A percentile compares a stretch with the other conserved stretches of the same genome.
These are phyloP conservation scores for Blastobotrys terrestris DNA, from an alignment of 805 yeast genomes.

Conservation along the genomic window DNA sequence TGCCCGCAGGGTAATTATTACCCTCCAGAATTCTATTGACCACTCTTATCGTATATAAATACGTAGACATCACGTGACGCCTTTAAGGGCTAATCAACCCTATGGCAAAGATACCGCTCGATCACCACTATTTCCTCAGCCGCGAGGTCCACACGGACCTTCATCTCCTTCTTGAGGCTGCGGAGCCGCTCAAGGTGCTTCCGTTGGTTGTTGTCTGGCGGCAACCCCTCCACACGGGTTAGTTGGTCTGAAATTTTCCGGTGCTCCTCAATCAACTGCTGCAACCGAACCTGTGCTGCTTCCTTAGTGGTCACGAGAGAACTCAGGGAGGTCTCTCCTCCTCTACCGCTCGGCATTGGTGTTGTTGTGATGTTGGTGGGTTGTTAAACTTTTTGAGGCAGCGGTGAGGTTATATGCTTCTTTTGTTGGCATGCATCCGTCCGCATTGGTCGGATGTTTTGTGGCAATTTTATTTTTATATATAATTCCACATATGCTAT, in stretches of 20 bases:
- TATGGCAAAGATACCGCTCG: neutral
- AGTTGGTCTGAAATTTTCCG: neutral
- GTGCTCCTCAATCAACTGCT: neutral
- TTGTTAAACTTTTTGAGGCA: neutral
- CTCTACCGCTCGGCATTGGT: neutral
- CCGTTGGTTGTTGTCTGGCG: neutral
- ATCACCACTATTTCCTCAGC: neutral
- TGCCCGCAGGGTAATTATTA: too few relatives aligned
- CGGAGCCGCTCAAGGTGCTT: neutral
- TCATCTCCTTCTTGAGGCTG: neutral
- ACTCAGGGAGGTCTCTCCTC: neutral
- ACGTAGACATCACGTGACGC: neutral
- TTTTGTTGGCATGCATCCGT: neutral
- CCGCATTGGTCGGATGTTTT: neutral
- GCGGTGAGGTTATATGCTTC: neutral
- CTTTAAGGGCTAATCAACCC: neutral
- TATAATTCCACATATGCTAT: neutral
- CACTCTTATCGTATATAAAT: too few relatives aligned
- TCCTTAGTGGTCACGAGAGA: neutral
- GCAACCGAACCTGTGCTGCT: neutral
- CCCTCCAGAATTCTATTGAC: neutral
- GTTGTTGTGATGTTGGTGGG: too few relatives aligned
- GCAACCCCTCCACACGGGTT: neutral
- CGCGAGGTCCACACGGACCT: neutral
- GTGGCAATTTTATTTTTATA: neutral